Conservation (phyloP, 208 protist species). For the Leishmania lainsoni region DNA sequence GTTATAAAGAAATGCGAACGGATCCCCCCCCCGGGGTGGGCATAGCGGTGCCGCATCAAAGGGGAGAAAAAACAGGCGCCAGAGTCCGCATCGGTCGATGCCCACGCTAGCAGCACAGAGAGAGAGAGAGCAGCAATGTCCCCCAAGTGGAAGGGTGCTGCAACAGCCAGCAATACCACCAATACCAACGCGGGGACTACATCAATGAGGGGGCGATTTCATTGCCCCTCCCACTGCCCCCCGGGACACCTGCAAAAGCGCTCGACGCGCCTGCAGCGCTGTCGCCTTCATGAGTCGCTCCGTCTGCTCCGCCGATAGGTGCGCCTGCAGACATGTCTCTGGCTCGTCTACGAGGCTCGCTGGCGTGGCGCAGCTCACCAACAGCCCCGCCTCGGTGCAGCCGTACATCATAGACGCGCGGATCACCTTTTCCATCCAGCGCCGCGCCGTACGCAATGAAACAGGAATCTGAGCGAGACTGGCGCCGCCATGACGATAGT, state of each 20-base stretch:
- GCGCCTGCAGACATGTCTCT: conserved; percentile 5
- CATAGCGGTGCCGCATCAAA: background rate
- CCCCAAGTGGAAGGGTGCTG: background rate
- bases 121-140: background rate
- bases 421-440: conserved; percentile 28
- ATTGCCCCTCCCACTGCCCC: background rate
- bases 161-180: background rate
- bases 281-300: conserved; percentile 15
- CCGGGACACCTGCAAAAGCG: conserved; percentile 15
- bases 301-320: conserved; percentile 4
- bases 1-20: background rate
- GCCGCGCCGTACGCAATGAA: conserved; percentile 21
- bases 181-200: no score
- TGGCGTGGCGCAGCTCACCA: background rate
- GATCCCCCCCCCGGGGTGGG: background rate
- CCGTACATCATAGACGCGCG: conserved; percentile 6
- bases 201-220: background rate
- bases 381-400: conserved; percentile 8
- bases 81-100: background rate
- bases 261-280: conserved; percentile 13
- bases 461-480: conserved; percentile 9
- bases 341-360: background rate
- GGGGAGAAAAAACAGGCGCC: background rate
- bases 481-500: background rate
- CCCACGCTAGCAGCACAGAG: background rate